Percentiles rank a stretch among this genome's conserved stretches.
Evolutionary conservation across 805 yeast genomes (phyloP).

Genomic region (Candida dajiaensis): DNA sequence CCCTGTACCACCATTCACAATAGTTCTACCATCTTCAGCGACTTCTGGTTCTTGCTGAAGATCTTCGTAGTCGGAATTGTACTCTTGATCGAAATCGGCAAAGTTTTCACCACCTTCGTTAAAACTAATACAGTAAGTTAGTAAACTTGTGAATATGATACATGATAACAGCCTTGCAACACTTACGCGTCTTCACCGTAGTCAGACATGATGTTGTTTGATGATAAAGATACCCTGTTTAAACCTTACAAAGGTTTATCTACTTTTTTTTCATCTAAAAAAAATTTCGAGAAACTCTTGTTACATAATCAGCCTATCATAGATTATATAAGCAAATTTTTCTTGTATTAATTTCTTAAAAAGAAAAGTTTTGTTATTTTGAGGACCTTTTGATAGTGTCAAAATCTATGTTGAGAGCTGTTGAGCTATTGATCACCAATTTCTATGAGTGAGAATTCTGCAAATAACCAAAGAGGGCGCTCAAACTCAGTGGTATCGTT

Average conservation of each 20-base stretch:
- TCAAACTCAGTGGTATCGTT: background rate
- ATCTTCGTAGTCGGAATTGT: conserved; percentile 69
- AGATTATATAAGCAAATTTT: too few relatives aligned
- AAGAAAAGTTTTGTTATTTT: too few relatives aligned
- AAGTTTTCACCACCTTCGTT: conserved; percentile 65
- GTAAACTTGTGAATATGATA: background rate
- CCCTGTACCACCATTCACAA: conserved; percentile 66
- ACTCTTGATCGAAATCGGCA: conserved; percentile 83
- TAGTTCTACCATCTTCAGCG: conserved; percentile 62
- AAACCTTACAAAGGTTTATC: background rate
- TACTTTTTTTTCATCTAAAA: background rate
- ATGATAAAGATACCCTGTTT: background rate
- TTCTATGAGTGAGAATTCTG: background rate
- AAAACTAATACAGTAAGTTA: conserved; percentile 30
- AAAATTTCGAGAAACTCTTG: background rate
- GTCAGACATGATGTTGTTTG: conserved; percentile 39
- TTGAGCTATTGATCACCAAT: background rate
- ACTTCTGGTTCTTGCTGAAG: conserved; percentile 29
- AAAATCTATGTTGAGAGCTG: background rate
- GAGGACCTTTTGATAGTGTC: too few relatives aligned
- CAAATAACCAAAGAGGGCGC: background rate
- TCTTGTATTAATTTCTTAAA: too few relatives aligned
- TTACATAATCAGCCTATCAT: background rate
- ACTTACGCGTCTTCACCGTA: conserved; percentile 45
- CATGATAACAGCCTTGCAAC: background rate